A percentile compares a stretch with the other conserved stretches of the same genome.
These are phyloP conservation scores for Davidsoniella neocaledoniae DNA, from an alignment of 2,329 filamentous ascomycete species.

Conservation along the genomic window DNA sequence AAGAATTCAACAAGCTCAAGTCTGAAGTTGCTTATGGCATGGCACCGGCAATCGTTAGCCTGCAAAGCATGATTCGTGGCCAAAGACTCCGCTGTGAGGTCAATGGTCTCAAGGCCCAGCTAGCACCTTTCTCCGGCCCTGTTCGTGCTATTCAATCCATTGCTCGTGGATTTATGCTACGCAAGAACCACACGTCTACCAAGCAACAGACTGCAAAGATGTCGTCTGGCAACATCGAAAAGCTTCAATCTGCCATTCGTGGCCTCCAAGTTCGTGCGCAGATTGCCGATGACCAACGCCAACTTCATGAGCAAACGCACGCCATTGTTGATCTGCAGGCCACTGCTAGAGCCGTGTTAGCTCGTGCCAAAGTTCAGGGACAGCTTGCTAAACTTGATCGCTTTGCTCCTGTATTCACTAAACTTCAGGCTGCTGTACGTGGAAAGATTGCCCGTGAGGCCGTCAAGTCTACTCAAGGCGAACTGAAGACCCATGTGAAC, in stretches of 20 bases:
- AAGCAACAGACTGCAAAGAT: constrained; percentile 36
- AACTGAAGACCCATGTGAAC: constrained; percentile 28
- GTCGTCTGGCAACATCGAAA: constrained; percentile 31
- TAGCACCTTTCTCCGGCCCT: constrained; percentile 44
- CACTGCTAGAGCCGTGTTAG: constrained; percentile 59
- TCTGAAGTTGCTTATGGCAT: constrained; percentile 4
- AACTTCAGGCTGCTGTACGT: constrained; percentile 47
- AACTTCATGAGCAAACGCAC: constrained; percentile 51
- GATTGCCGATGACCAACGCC: constrained; percentile 31
- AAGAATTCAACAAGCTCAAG: constrained; percentile 7
- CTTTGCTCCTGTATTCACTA: constrained; percentile 13
- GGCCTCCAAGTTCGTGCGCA: constrained; percentile 42
- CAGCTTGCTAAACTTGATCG: constrained; percentile 57
- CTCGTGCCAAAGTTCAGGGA: constrained; percentile 55
- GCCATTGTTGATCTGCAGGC: constrained; percentile 58
- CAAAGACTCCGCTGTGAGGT: constrained; percentile 45
- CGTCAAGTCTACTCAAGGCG: constrained; percentile 27
- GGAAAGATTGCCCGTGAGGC: constrained; percentile 32
- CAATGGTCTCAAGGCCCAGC: constrained; percentile 37
- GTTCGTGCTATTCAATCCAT: constrained; percentile 48
- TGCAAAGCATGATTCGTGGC: constrained; percentile 69
- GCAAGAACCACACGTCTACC: constrained; percentile 38
- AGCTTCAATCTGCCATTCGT: constrained; percentile 42
- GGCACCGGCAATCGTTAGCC: constrained; percentile 45
- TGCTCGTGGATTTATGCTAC: constrained; percentile 49